Conservation (phyloP, 306 rosid species). For the Sicyos edulis region DNA sequence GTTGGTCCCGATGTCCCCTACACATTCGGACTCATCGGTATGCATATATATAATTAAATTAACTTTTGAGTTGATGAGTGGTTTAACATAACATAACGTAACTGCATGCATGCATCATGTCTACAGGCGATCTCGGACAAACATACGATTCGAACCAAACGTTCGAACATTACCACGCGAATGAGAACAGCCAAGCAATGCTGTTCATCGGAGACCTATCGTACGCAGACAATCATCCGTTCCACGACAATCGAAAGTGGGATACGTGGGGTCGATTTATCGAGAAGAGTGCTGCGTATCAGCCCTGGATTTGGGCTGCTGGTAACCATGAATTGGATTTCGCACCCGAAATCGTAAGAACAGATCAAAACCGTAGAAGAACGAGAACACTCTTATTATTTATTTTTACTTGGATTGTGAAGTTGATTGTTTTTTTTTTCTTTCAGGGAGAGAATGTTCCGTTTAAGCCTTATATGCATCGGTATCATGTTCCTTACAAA, state of each 20-base stretch:
- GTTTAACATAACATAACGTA: too few species aligned
- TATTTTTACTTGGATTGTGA: background rate
- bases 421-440: background rate
- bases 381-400: background rate
- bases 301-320: slow-evolving; percentile 30
- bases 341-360: slow-evolving; percentile 39
- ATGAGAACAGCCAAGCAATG: slow-evolving; percentile 20
- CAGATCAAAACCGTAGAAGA: background rate
- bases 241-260: slow-evolving; percentile 24
- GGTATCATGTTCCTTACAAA: slow-evolving; percentile 35
- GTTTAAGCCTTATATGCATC: slow-evolving; percentile 24
- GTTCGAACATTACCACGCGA: slow-evolving; percentile 16
- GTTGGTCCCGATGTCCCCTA: slow-evolving; percentile 19
- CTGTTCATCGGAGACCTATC: slow-evolving; percentile 23
- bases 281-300: slow-evolving; percentile 23
- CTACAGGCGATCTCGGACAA: slow-evolving; percentile 22
- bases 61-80: too few species aligned
- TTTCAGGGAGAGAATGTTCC: slow-evolving; percentile 23
- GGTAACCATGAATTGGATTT: slow-evolving; percentile 47
- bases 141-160: slow-evolving; percentile 20
- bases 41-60: too few species aligned
- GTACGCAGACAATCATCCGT: slow-evolving; percentile 17
- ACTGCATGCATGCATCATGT: background rate
- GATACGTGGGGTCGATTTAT: slow-evolving; percentile 23
- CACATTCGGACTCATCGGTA: slow-evolving; percentile 25